These are phyloP conservation scores for Yamadazyma diospyri DNA, from an alignment of 1,139 yeast species.

Conservation along the genomic window DNA sequence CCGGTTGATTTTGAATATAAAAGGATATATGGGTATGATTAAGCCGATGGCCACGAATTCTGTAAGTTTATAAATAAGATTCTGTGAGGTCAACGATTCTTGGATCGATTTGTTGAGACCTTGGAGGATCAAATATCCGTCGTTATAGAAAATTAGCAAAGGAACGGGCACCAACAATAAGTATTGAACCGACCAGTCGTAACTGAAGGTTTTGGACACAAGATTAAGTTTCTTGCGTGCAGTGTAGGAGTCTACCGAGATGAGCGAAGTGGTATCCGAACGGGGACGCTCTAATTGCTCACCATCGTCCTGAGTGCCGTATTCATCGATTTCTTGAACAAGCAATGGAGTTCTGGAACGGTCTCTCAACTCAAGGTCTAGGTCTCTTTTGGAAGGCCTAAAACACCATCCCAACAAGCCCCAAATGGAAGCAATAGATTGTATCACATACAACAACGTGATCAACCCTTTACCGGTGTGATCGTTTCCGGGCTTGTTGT, in stretches of 20 bases:
- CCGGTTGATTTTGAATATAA: constrained; percentile 64
- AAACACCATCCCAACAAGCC: constrained; percentile 54
- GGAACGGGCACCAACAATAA: constrained; percentile 65
- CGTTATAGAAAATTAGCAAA: constrained; percentile 46
- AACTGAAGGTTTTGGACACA: constrained; percentile 47
- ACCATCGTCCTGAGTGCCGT: constrained; percentile 22
- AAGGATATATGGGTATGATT: constrained; percentile 63
- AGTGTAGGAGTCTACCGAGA: constrained; percentile 15
- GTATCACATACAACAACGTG: constrained; percentile 48
- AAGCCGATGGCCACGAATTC: constrained; percentile 33
- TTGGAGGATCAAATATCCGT: constrained; percentile 53
- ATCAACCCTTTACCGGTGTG: constrained; percentile 62
- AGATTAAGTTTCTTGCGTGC: constrained; percentile 14
- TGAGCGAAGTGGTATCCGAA: constrained; percentile 17
- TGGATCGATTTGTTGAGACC: constrained; percentile 69
- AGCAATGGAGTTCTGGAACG: constrained; percentile 28
- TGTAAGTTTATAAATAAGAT: constrained; percentile 44
- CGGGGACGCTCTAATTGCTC: constrained; percentile 6
- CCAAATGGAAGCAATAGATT: constrained; percentile 49
- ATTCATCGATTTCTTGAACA: constrained; percentile 15
- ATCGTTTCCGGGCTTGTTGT: constrained; percentile 37
- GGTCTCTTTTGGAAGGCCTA: constrained; percentile 17
- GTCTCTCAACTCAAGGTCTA: constrained; percentile 18
- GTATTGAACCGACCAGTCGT: constrained; percentile 81
- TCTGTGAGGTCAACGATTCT: constrained; percentile 51